Percentiles rank a stretch among this genome's conserved stretches.
Conservation (phyloP, 345 rosid species). For the Euclidium syriacum region DNA sequence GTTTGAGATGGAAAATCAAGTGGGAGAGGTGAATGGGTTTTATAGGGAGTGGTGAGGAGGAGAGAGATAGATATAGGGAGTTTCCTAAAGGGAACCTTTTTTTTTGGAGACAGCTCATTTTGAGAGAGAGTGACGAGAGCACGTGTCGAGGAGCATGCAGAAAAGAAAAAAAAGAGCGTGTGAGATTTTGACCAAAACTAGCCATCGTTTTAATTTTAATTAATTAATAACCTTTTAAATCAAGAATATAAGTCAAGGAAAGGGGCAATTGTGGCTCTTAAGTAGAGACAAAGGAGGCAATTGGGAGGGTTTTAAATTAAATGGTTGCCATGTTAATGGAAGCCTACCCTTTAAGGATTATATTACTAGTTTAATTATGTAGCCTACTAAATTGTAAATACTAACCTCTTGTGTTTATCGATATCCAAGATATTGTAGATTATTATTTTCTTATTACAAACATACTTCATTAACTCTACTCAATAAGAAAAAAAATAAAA, state of each 20-base stretch:
- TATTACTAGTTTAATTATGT: slow-evolving; percentile 3
- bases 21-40: slow-evolving; percentile 18
- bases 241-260: slow-evolving; percentile 19
- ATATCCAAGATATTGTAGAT: slow-evolving; percentile 1
- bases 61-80: slow-evolving; percentile 8
- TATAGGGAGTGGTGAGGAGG: slow-evolving; percentile 31
- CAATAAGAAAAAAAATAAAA: no score
- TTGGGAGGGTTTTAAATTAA: neutral
- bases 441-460: no score
- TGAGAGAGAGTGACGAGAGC: slow-evolving; percentile 27
- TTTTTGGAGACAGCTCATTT: slow-evolving; percentile 24
- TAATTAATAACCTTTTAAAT: neutral
- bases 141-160: slow-evolving; percentile 35
- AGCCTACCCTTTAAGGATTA: slow-evolving; percentile 11
- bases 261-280: slow-evolving; percentile 34
- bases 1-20: slow-evolving; percentile 17
- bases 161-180: slow-evolving; percentile 21
- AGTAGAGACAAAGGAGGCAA: slow-evolving; percentile 31
- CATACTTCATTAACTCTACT: no score
- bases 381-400: neutral
- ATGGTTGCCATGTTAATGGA: neutral
- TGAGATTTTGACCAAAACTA: slow-evolving; percentile 29
- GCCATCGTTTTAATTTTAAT: slow-evolving; percentile 5
- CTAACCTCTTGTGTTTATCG: slow-evolving; percentile 7
- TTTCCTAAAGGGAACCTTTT: slow-evolving; percentile 26